phyloP scores from a whole-genome alignment of 1,139 yeast genomes.

The Insectozyma bohioensis region DNA sequence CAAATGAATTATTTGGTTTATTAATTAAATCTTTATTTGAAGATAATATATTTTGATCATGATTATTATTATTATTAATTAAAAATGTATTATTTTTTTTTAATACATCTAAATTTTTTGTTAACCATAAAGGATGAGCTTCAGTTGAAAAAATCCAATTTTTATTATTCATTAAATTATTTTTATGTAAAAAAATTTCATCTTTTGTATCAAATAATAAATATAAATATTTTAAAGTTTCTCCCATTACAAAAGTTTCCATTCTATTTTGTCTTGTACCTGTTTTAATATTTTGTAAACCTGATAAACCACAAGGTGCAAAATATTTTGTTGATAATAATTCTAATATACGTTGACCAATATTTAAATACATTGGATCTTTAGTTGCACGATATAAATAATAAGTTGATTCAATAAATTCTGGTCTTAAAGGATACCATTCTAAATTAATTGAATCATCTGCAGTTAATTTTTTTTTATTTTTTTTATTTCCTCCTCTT shows the following conservation, averaged over 20 bases:
- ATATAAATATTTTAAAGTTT: conserved; percentile 81
- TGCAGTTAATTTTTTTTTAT: conserved; percentile 11
- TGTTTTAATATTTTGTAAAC: conserved; percentile 64
- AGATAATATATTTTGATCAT: conserved; percentile 2
- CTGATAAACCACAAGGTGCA: conserved; percentile 80
- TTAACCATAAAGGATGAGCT: conserved; percentile 86
- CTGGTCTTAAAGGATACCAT: conserved; percentile 94
- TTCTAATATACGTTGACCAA: conserved; percentile 64
- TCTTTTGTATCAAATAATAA: conserved; percentile 71
- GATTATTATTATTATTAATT: neutral
- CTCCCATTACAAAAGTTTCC: conserved; percentile 91
- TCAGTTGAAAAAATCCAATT: conserved; percentile 86
- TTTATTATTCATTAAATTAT: conserved; percentile 33
- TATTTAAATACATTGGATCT: conserved; percentile 79
- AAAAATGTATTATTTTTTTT: conserved; percentile 1
- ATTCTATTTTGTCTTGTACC: conserved; percentile 72
- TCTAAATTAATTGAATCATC: conserved; percentile 54
- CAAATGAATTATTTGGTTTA: conserved; percentile 12
- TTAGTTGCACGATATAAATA: conserved; percentile 79
- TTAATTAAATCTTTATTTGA: conserved; percentile 4
- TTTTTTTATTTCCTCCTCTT: conserved; percentile 7
- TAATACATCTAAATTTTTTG: conserved; percentile 19
- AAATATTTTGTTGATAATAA: conserved; percentile 53
- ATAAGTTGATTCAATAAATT: conserved; percentile 85
- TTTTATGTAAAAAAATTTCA: conserved; percentile 43